Conservation (phyloP, 371 early-diverging fungal genomes). For the Haplosporangium sp. region DNA sequence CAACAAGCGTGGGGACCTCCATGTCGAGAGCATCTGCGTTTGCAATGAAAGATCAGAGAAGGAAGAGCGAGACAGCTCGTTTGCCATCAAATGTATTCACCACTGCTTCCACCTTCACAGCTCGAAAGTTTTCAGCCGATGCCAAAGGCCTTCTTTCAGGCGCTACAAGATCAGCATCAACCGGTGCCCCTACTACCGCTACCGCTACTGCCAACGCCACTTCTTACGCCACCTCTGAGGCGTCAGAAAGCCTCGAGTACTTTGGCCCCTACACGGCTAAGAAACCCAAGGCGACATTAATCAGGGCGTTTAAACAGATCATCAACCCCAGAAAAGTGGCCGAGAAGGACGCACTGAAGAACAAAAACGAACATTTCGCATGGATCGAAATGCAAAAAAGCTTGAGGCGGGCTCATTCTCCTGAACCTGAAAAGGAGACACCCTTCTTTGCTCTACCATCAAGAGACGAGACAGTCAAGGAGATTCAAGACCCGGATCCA, state of each 20-base stretch:
- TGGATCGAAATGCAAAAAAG: conserved; percentile 55
- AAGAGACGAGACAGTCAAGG: neutral
- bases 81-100: conserved; percentile 14
- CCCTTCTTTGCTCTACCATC: conserved; percentile 1
- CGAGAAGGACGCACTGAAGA: conserved; percentile 42
- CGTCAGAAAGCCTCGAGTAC: neutral
- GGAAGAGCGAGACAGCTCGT: conserved; percentile 32
- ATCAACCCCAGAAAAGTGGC: conserved; percentile 49
- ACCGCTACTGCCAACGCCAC: neutral
- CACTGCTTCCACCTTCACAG: conserved; percentile 11
- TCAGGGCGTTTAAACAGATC: conserved; percentile 48
- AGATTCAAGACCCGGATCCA: conserved; percentile 20
- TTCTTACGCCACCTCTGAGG: neutral
- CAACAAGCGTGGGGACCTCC: conserved; percentile 36
- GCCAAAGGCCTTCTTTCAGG: conserved; percentile 1
- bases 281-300: conserved; percentile 47
- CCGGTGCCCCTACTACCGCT: neutral
- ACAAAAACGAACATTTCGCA: conserved; percentile 49
- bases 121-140: conserved; percentile 36
- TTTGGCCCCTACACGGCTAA: conserved; percentile 29
- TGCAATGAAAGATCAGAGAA: conserved; percentile 12
- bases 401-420: conserved; percentile 37
- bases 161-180: neutral
- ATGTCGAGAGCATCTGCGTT: conserved; percentile 28
- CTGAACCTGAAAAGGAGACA: conserved; percentile 28